Evolutionary conservation across 495 filamentous ascomycete genomes (phyloP).

Genomic region (Annulohypoxylon stygium): DNA sequence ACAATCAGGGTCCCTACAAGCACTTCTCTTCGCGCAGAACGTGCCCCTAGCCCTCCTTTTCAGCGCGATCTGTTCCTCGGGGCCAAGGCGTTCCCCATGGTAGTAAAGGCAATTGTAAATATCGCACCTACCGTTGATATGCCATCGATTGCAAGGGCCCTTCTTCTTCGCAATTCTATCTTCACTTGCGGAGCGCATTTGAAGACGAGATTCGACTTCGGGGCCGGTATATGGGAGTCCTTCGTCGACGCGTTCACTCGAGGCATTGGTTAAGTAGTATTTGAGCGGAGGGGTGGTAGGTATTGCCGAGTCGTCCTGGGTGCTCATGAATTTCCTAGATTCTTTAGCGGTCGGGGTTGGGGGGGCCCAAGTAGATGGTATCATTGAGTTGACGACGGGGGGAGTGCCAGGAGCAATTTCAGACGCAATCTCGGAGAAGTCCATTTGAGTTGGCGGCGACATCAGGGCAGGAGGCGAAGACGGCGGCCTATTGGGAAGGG

Average conservation of each 20-base stretch:
- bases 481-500: conserved; percentile 29
- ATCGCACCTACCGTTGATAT: conserved; percentile 51
- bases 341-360: conserved; percentile 3
- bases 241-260: conserved; percentile 54
- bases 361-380: background rate
- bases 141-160: conserved; percentile 56
- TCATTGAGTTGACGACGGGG: background rate
- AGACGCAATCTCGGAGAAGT: background rate
- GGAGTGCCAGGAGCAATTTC: background rate
- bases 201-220: conserved; percentile 36
- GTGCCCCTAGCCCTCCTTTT: conserved; percentile 47
- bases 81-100: conserved; percentile 49
- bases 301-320: background rate
- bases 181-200: conserved; percentile 45
- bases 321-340: background rate
- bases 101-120: conserved; percentile 48
- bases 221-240: conserved; percentile 44
- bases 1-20: conserved; percentile 50
- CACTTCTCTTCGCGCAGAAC: conserved; percentile 35
- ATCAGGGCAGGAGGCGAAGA: background rate
- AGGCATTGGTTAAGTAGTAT: conserved; percentile 51
- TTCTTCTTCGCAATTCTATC: background rate
- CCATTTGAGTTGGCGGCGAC: conserved; percentile 6
- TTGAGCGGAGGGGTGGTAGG: background rate
- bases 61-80: conserved; percentile 44